These are phyloP conservation scores for Barbatosphaeria neglecta DNA, from an alignment of 495 filamentous ascomycete genomes.

Conservation along the genomic window DNA sequence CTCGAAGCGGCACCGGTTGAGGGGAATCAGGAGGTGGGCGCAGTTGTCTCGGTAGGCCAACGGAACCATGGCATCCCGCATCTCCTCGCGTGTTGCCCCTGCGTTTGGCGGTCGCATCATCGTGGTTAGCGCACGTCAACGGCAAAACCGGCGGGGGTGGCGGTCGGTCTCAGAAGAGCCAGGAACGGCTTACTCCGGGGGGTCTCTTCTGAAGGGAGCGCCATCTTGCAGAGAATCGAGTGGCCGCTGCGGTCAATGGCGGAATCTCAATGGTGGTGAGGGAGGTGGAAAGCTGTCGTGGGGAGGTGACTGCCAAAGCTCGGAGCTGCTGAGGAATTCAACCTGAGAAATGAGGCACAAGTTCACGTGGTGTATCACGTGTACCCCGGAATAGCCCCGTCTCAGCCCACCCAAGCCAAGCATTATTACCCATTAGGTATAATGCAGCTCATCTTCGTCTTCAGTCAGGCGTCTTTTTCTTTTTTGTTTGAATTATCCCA, in stretches of 20 bases:
- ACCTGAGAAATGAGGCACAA: background rate
- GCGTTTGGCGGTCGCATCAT: no score
- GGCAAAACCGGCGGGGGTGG: background rate
- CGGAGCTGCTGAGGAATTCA: background rate
- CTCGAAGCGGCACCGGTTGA: conserved; percentile 87
- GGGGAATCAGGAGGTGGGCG: conserved; percentile 82
- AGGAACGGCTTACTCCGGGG: conserved; percentile 19
- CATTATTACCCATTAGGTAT: background rate
- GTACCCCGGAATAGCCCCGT: background rate
- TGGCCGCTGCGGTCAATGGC: conserved; percentile 14
- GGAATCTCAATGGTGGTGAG: conserved; percentile 2
- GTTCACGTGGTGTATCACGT: background rate
- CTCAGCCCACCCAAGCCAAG: no score
- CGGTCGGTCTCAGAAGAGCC: background rate
- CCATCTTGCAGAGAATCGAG: conserved; percentile 24
- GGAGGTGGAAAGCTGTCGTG: background rate
- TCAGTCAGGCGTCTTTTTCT: no score
- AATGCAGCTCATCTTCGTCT: background rate
- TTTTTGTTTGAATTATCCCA: no score
- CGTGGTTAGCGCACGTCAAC: background rate
- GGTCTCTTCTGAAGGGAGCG: conserved; percentile 16
- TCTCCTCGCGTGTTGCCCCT: conserved; percentile 75
- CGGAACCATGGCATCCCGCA: conserved; percentile 82
- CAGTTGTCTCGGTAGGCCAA: conserved; percentile 89
- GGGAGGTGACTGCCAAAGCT: background rate